These are phyloP conservation scores for Salmacisia buchloeana DNA, from an alignment of 1,284 basidiomycete species.

Conservation along the genomic window DNA sequence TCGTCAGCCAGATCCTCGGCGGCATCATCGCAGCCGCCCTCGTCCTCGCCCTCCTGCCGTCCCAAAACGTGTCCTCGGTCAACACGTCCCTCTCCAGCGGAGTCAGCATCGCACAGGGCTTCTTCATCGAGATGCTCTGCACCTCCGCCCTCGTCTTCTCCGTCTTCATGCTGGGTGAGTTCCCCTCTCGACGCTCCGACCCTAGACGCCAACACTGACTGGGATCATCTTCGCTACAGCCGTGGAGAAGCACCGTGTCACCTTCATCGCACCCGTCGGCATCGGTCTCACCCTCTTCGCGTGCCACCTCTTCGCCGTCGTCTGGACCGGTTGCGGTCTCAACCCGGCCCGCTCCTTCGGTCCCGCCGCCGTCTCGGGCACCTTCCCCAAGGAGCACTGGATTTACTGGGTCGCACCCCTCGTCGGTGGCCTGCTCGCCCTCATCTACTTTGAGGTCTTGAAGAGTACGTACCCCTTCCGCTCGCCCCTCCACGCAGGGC, in stretches of 20 bases:
- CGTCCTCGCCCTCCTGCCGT: constrained; percentile 49
- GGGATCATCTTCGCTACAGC: constrained; percentile 52
- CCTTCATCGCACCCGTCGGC: constrained; percentile 35
- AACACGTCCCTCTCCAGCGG: constrained; percentile 50
- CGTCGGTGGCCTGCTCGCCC: constrained; percentile 14
- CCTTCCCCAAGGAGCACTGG: constrained; percentile 22
- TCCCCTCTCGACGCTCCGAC: background rate
- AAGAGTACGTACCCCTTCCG: no score
- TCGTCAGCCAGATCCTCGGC: constrained; percentile 53
- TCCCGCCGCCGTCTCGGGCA: constrained; percentile 57
- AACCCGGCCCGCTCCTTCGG: constrained; percentile 72
- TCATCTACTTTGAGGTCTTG: constrained; percentile 9
- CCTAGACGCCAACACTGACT: background rate
- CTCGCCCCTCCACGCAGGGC: no score
- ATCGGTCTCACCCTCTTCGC: constrained; percentile 50
- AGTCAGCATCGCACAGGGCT: constrained; percentile 34
- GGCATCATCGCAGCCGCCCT: constrained; percentile 54
- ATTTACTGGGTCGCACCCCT: constrained; percentile 20
- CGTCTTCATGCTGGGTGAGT: constrained; percentile 53
- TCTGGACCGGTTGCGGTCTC: constrained; percentile 58
- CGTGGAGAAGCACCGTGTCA: constrained; percentile 54
- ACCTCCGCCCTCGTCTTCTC: constrained; percentile 52
- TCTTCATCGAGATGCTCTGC: constrained; percentile 54
- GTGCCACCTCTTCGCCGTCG: constrained; percentile 59
- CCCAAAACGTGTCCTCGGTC: constrained; percentile 49